Conservation (phyloP, 768 basidiomycete genomes). For the Boletus sensibilis region DNA sequence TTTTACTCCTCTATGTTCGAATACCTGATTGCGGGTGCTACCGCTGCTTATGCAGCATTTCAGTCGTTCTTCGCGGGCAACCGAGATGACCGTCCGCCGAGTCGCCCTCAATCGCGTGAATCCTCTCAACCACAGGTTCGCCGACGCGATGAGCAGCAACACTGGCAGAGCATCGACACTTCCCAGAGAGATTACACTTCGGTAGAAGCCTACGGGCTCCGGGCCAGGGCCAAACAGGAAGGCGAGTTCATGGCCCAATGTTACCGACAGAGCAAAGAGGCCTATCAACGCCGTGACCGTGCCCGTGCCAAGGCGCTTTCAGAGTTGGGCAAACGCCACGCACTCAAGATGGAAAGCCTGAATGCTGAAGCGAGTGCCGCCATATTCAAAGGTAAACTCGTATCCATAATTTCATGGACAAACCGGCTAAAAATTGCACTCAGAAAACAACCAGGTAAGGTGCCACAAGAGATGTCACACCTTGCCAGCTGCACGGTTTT, state of each 20-base stretch:
- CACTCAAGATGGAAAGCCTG: conserved; percentile 67
- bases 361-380: conserved; percentile 80
- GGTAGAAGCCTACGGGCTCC: conserved; percentile 53
- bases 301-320: conserved; percentile 79
- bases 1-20: conserved; percentile 9
- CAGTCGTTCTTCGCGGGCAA: conserved; percentile 7
- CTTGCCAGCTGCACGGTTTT: conserved; percentile 1
- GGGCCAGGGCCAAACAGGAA: conserved; percentile 72
- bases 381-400: conserved; percentile 62
- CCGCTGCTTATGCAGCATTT: conserved; percentile 13
- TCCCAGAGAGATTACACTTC: background rate
- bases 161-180: background rate
- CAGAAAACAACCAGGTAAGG: conserved; percentile 74
- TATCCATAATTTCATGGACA: conserved; percentile 11
- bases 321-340: conserved; percentile 75
- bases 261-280: conserved; percentile 67
- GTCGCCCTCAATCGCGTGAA: background rate
- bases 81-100: conserved; percentile 2
- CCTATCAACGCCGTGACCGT: conserved; percentile 70
- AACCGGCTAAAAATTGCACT: background rate
- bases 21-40: conserved; percentile 8
- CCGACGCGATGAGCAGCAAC: conserved; percentile 12
- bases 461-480: background rate
- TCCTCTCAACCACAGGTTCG: background rate
- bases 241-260: conserved; percentile 71